Evolutionary conservation across 176 grass and related monocot species (phyloP).

Genomic region (Eleusine coracana): DNA sequence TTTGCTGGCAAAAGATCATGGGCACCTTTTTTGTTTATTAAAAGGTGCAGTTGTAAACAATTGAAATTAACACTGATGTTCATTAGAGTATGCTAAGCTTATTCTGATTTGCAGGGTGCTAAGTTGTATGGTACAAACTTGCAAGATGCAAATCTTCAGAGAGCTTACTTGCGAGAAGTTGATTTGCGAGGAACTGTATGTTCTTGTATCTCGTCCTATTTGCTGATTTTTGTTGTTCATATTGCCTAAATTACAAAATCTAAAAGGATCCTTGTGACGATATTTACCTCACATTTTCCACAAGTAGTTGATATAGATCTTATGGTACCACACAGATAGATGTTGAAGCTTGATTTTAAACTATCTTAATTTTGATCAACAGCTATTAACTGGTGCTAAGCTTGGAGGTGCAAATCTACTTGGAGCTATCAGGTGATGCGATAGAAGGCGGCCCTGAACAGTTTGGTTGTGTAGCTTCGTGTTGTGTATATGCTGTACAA

Average conservation of each 20-base stretch:
- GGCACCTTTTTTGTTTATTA: background rate
- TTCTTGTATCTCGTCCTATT: conserved; percentile 30
- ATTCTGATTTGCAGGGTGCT: conserved; percentile 63
- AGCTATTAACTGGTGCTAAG: conserved; percentile 84
- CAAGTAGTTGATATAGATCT: background rate
- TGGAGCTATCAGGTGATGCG: conserved; percentile 72
- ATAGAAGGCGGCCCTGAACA: background rate
- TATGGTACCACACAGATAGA: background rate
- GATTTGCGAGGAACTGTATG: conserved; percentile 94
- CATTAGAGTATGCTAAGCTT: conserved; percentile 3
- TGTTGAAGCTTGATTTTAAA: background rate
- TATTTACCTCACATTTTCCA: conserved; percentile 5
- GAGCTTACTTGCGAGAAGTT: conserved; percentile 92
- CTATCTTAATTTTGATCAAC: conserved; percentile 37
- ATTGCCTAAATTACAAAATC: background rate
- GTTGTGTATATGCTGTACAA: conserved; percentile 18
- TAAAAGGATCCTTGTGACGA: background rate
- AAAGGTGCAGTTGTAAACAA: background rate
- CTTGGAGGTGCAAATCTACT: conserved; percentile 94
- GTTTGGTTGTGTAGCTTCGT: background rate
- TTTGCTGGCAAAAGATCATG: conserved; percentile 13
- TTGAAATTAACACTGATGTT: background rate
- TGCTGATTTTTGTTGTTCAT: background rate
- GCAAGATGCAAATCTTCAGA: conserved; percentile 89
- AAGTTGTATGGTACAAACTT: conserved; percentile 85